Evolutionary conservation across 805 yeast genomes (phyloP).

Genomic region (Candida ponderosae): DNA sequence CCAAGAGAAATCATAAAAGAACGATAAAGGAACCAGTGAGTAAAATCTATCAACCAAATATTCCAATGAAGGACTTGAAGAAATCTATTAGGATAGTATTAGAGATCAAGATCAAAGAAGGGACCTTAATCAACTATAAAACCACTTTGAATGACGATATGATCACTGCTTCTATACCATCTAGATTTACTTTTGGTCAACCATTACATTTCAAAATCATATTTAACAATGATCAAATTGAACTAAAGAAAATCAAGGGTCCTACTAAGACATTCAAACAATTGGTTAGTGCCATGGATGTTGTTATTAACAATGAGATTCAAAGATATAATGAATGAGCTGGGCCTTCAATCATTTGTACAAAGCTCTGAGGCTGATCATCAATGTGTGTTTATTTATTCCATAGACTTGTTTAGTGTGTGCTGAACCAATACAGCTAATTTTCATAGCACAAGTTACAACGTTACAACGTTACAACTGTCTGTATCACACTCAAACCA

Average conservation of each 20-base stretch:
- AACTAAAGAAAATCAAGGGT: constrained; percentile 38
- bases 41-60: constrained; percentile 9
- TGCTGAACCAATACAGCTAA: too few species aligned
- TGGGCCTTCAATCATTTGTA: too few species aligned
- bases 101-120: constrained; percentile 40
- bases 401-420: too few species aligned
- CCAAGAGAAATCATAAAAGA: background rate
- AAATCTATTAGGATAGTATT: constrained; percentile 29
- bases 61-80: constrained; percentile 14
- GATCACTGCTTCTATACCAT: constrained; percentile 40
- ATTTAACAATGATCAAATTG: constrained; percentile 28
- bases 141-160: constrained; percentile 29
- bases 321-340: constrained; percentile 3
- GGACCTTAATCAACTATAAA: constrained; percentile 37
- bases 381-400: too few species aligned
- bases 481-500: too few species aligned
- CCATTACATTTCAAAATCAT: constrained; percentile 39
- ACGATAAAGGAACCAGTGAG: constrained; percentile 7
- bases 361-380: too few species aligned
- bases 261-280: constrained; percentile 36
- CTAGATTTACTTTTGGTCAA: constrained; percentile 35
- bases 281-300: constrained; percentile 33
- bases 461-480: too few species aligned
- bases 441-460: too few species aligned
- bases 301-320: constrained; percentile 38